phyloP scores from a whole-genome alignment of 768 basidiomycete genomes.

The Amyloporia xantha region DNA sequence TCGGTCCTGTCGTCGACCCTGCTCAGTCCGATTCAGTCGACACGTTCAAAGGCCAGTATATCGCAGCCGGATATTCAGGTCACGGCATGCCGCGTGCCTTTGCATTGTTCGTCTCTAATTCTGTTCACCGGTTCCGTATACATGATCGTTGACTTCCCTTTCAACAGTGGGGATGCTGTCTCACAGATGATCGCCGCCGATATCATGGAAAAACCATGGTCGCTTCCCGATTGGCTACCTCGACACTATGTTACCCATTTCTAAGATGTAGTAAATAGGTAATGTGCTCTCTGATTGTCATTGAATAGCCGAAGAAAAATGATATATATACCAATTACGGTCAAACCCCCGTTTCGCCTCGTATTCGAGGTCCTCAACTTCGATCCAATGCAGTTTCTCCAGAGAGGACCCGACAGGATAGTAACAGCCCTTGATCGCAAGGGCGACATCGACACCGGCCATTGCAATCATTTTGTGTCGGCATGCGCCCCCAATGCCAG shows the following conservation, averaged over 20 bases:
- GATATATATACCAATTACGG: no score
- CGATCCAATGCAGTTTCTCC: no score
- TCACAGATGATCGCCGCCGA: conserved; percentile 52
- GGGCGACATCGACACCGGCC: conserved; percentile 65
- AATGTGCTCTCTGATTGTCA: no score
- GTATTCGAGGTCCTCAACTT: no score
- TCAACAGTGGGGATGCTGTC: conserved; percentile 51
- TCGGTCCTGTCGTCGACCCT: conserved; percentile 48
- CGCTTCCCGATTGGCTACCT: conserved; percentile 57
- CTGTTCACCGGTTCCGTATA: neutral
- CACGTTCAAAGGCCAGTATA: conserved; percentile 52
- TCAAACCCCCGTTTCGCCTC: no score
- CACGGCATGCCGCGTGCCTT: conserved; percentile 79
- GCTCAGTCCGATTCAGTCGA: conserved; percentile 12
- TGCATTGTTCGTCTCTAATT: conserved; percentile 50
- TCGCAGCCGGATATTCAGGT: conserved; percentile 67
- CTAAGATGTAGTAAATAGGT: no score
- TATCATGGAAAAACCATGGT: conserved; percentile 40
- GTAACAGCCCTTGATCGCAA: conserved; percentile 72
- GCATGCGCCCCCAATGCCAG: conserved; percentile 55
- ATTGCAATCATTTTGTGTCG: conserved; percentile 83
- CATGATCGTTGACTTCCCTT: neutral
- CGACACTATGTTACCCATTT: conserved; percentile 23
- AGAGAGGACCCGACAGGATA: conserved; percentile 72
- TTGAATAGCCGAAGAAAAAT: no score